A percentile compares a stretch with the other conserved stretches of the same genome.
phyloP scores from a whole-genome alignment of 2,329 filamentous ascomycete species.

The Phialocephala subalpina region DNA sequence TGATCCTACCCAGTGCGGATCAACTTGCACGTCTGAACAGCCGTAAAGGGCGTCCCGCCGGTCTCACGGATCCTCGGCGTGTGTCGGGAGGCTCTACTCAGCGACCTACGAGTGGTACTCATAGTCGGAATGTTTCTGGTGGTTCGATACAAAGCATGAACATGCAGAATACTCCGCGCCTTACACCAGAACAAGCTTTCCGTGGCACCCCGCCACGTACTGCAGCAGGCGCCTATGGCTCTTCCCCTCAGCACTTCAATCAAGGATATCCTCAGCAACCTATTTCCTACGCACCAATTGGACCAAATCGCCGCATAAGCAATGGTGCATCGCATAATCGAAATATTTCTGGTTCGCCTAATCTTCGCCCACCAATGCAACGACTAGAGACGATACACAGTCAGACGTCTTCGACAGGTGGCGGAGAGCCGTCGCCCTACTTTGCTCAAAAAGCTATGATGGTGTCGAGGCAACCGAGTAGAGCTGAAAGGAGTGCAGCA shows the following conservation, averaged over 20 bases:
- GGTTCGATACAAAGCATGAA: slow-evolving; percentile 19
- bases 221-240: slow-evolving; percentile 23
- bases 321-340: slow-evolving; percentile 33
- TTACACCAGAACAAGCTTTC: slow-evolving; percentile 28
- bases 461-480: slow-evolving; percentile 51
- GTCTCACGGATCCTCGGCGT: slow-evolving; percentile 40
- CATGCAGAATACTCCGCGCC: slow-evolving; percentile 20
- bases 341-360: slow-evolving; percentile 56
- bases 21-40: slow-evolving; percentile 43
- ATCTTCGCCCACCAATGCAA: slow-evolving; percentile 55
- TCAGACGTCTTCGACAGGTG: slow-evolving; percentile 39
- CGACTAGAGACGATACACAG: slow-evolving; percentile 64
- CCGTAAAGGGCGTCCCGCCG: slow-evolving; percentile 40
- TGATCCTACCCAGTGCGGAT: slow-evolving; percentile 38
- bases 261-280: slow-evolving; percentile 12
- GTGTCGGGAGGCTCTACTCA: slow-evolving; percentile 27
- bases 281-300: slow-evolving; percentile 24
- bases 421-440: slow-evolving; percentile 35
- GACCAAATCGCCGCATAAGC: slow-evolving; percentile 29
- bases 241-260: slow-evolving; percentile 17
- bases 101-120: slow-evolving; percentile 19
- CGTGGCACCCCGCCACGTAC: slow-evolving; percentile 28
- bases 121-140: slow-evolving; percentile 27
- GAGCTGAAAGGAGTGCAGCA: slow-evolving; percentile 66
- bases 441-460: slow-evolving; percentile 31